phyloP scores from a whole-genome alignment of 129 eudicot genomes.

The Flaveria brownii region DNA sequence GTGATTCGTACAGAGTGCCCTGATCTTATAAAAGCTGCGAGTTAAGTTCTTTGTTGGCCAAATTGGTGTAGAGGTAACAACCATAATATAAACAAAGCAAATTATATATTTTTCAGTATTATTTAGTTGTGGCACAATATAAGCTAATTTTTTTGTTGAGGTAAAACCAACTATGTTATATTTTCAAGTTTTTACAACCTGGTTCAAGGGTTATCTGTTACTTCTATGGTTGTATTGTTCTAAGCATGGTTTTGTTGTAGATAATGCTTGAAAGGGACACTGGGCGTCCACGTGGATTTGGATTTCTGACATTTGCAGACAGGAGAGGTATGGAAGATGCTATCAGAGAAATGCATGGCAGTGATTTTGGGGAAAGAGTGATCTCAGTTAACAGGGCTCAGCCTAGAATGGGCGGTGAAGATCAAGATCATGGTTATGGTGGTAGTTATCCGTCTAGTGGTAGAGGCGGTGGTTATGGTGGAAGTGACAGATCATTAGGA shows the following conservation, averaged over 20 bases:
- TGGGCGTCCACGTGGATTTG: conserved; percentile 97
- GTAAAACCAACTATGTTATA: background rate
- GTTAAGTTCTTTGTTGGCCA: conserved; percentile 33
- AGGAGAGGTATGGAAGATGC: conserved; percentile 93
- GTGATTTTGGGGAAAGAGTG: conserved; percentile 72
- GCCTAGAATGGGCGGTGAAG: conserved; percentile 75
- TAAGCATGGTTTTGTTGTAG: conserved; percentile 47
- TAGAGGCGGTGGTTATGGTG: conserved; percentile 65
- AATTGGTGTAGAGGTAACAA: conserved; percentile 32
- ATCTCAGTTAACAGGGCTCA: conserved; percentile 95
- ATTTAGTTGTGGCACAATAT: background rate
- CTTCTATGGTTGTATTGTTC: conserved; percentile 16
- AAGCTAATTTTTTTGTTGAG: conserved; percentile 1
- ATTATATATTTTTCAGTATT: conserved; percentile 14
- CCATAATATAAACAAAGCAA: conserved; percentile 27
- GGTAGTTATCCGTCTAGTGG: conserved; percentile 67
- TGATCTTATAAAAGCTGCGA: conserved; percentile 14
- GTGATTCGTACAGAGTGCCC: conserved; percentile 24
- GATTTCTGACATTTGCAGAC: conserved; percentile 92
- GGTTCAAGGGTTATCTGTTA: background rate
- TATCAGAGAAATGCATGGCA: conserved; percentile 83
- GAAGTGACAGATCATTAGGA: conserved; percentile 68
- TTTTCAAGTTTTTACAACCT: conserved; percentile 11
- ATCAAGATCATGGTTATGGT: conserved; percentile 59
- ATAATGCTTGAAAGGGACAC: conserved; percentile 94